phyloP scores from a whole-genome alignment of 768 basidiomycete species.

The Lactarius hatsudake region DNA sequence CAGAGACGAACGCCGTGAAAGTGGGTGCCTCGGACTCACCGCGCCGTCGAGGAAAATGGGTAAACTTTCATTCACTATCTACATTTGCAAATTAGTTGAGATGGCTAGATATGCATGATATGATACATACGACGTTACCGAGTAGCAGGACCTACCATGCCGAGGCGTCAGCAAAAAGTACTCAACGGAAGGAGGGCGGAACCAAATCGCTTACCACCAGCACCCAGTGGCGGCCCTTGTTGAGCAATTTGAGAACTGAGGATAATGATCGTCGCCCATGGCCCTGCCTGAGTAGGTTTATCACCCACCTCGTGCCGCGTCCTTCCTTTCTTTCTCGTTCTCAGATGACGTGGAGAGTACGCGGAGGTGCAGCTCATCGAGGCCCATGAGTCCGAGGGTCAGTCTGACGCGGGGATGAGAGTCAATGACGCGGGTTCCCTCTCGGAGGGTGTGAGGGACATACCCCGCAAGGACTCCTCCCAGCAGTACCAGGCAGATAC shows the following conservation, averaged over 20 bases:
- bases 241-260: conserved; percentile 48
- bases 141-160: conserved; percentile 69
- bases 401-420: conserved; percentile 46
- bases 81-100: not conserved
- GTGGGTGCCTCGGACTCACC: conserved; percentile 31
- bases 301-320: conserved; percentile 63
- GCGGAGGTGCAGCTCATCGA: conserved; percentile 86
- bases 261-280: not conserved
- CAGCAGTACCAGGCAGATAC: conserved; percentile 65
- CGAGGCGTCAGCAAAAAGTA: not conserved
- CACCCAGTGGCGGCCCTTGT: conserved; percentile 72
- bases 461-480: conserved; percentile 95
- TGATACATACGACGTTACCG: conserved; percentile 71
- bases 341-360: conserved; percentile 82
- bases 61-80: conserved; percentile 82
- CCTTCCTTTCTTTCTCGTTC: conserved; percentile 59
- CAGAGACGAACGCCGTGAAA: not conserved
- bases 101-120: not conserved
- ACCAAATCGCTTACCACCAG: conserved; percentile 59
- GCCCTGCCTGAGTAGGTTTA: not conserved
- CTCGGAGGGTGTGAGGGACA: conserved; percentile 27
- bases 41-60: conserved; percentile 81
- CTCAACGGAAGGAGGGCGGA: conserved; percentile 18
- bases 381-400: conserved; percentile 90
- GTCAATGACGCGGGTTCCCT: not conserved